phyloP scores from a whole-genome alignment of 495 filamentous ascomycete species.

The Sphaerosporella brunnea region DNA sequence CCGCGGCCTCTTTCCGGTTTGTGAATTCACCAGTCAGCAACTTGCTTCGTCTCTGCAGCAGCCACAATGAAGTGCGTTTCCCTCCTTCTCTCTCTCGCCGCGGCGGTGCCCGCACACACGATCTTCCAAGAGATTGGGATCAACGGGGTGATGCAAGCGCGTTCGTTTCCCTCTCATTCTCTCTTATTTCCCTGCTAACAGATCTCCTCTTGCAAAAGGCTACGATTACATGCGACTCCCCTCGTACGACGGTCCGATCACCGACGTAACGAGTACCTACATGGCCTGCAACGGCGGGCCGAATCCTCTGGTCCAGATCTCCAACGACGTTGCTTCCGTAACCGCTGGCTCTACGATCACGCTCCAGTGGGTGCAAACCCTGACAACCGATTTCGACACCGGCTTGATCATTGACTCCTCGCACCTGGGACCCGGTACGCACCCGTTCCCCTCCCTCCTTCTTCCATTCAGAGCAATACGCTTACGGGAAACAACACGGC shows the following conservation, averaged over 20 bases:
- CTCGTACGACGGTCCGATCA: conserved; percentile 35
- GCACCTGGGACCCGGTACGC: conserved; percentile 18
- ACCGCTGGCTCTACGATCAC: conserved; percentile 18
- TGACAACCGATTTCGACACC: conserved; percentile 14
- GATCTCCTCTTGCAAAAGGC: too few species aligned
- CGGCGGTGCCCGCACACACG: conserved; percentile 34
- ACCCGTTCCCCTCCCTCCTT: background rate
- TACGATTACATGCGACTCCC: conserved; percentile 31
- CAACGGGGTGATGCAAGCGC: conserved; percentile 19
- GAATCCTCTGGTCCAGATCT: conserved; percentile 29
- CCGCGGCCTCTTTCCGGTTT: too few species aligned
- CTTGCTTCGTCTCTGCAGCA: too few species aligned
- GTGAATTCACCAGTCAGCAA: too few species aligned
- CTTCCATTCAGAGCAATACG: too few species aligned
- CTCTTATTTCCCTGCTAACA: too few species aligned
- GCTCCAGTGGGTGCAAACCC: conserved; percentile 19
- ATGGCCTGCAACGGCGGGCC: conserved; percentile 39
- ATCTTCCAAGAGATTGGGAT: conserved; percentile 37
- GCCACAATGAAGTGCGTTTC: conserved; percentile 14
- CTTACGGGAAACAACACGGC: background rate
- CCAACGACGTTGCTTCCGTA: conserved; percentile 15
- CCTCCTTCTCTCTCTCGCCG: conserved; percentile 17
- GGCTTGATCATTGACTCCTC: conserved; percentile 21
- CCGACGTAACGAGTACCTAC: conserved; percentile 34
- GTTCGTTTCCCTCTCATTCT: background rate